phyloP scores from a whole-genome alignment of 140 eudicot genomes.

The Anethum foeniculum region DNA sequence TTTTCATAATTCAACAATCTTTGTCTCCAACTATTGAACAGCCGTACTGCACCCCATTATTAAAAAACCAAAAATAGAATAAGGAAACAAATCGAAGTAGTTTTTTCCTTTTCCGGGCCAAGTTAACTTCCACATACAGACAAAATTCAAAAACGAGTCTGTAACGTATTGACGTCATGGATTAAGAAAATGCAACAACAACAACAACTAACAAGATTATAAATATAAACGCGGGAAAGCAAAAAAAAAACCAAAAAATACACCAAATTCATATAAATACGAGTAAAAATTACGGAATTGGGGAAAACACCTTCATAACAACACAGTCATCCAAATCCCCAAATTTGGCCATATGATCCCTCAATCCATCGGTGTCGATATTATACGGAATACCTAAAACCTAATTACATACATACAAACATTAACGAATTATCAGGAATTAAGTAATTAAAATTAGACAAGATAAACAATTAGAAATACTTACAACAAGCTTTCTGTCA shows the following conservation, averaged over 20 bases:
- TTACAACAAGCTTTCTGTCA: constrained; percentile 85
- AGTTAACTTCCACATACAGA: neutral
- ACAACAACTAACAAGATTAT: neutral
- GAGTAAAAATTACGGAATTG: neutral
- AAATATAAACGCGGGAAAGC: neutral
- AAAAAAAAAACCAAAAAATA: neutral
- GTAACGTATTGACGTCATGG: neutral
- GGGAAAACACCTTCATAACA: constrained; percentile 76
- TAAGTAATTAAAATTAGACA: neutral
- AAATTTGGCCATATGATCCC: constrained; percentile 77
- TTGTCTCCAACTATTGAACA: neutral
- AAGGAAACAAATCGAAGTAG: neutral
- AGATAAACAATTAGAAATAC: neutral
- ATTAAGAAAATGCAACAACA: neutral
- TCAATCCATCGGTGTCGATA: constrained; percentile 83
- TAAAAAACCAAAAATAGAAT: no score
- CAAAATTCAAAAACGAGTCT: neutral
- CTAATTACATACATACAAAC: constrained; percentile 22
- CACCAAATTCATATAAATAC: neutral
- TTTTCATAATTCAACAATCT: neutral
- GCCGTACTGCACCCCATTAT: neutral
- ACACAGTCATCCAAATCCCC: constrained; percentile 98
- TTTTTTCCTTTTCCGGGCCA: neutral
- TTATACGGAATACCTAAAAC: constrained; percentile 98
- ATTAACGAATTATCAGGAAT: neutral